Conservation (phyloP, 371 early-diverging fungal species). For the Mortierella sp. region DNA sequence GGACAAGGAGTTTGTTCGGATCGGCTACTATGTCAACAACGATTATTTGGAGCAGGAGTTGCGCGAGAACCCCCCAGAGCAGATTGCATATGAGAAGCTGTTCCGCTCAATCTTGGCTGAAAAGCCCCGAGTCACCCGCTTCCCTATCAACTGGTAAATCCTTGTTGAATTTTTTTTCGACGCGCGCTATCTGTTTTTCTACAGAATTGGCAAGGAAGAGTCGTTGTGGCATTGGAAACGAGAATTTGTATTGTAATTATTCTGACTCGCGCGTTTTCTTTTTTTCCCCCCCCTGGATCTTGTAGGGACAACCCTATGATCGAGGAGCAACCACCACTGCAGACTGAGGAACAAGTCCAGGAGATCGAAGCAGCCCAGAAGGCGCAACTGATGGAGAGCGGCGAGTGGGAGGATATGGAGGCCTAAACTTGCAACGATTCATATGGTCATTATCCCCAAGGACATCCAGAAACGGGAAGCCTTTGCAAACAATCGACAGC, state of each 20-base stretch:
- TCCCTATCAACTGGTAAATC: slow-evolving; percentile 77
- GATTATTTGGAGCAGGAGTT: slow-evolving; percentile 87
- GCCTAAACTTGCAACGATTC: slow-evolving; percentile 13
- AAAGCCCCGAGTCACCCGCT: slow-evolving; percentile 94
- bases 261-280: background rate
- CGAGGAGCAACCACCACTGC: slow-evolving; percentile 54
- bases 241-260: background rate
- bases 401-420: slow-evolving; percentile 54
- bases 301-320: slow-evolving; percentile 55
- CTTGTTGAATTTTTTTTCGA: background rate
- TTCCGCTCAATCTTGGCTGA: slow-evolving; percentile 91
- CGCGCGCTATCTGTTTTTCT: background rate
- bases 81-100: slow-evolving; percentile 77
- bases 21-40: slow-evolving; percentile 97
- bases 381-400: slow-evolving; percentile 39
- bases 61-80: slow-evolving; percentile 75
- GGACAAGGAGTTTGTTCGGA: slow-evolving; percentile 93
- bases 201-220: background rate
- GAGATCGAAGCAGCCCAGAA: slow-evolving; percentile 46
- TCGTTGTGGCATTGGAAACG: too few species aligned
- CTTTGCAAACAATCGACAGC: background rate
- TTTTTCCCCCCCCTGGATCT: background rate
- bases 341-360: slow-evolving; percentile 52
- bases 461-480: too few species aligned
- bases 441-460: too few species aligned